Conservation (phyloP, 345 rosid genomes). For the Turritis glabra region DNA sequence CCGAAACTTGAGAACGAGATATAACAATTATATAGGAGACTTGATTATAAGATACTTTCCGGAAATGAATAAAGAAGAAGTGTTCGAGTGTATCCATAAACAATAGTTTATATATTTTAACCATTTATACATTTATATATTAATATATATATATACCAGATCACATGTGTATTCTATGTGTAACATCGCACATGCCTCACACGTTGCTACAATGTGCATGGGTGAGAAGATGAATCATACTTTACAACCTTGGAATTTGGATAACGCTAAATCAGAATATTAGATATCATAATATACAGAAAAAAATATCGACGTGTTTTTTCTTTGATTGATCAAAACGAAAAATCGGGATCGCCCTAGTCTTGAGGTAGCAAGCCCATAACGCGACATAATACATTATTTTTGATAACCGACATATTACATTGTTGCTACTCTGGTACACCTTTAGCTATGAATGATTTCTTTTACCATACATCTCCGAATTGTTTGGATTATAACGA, state of each 20-base stretch:
- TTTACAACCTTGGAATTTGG: constrained; percentile 13
- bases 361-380: background rate
- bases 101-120: background rate
- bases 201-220: constrained; percentile 28
- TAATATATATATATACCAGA: background rate
- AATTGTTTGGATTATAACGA: background rate
- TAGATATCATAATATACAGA: background rate
- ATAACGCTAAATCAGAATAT: constrained; percentile 3
- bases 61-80: constrained; percentile 6
- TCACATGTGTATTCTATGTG: constrained; percentile 21
- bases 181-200: constrained; percentile 34
- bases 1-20: background rate
- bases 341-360: background rate
- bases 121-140: background rate
- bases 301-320: background rate
- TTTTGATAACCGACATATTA: no score
- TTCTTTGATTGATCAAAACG: background rate
- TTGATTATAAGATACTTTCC: background rate
- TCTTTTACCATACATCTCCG: background rate
- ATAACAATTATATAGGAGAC: background rate
- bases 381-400: background rate
- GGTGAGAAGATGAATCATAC: constrained; percentile 23
- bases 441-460: no score
- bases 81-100: constrained; percentile 27
- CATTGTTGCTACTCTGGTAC: no score